These are phyloP conservation scores for Suillus hirtellus DNA, from an alignment of 768 basidiomycete genomes.

Conservation along the genomic window DNA sequence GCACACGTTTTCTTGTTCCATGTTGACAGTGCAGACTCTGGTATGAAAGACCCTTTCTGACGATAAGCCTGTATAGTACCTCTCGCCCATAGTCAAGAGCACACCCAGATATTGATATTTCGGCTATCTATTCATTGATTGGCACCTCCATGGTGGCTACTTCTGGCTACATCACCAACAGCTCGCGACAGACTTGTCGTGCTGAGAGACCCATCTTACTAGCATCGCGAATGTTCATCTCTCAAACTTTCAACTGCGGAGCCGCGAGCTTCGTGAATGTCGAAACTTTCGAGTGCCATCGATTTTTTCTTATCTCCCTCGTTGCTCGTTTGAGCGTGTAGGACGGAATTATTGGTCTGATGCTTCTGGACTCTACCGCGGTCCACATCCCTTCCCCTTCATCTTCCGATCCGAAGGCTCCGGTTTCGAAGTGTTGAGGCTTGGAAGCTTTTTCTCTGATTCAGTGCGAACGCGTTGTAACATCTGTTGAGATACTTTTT, in stretches of 20 bases:
- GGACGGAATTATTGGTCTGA: neutral
- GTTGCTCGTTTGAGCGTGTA: neutral
- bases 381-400: neutral
- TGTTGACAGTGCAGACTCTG: neutral
- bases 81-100: neutral
- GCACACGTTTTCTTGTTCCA: too few relatives aligned
- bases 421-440: neutral
- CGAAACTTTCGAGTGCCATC: neutral
- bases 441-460: too few relatives aligned
- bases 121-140: neutral
- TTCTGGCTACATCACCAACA: neutral
- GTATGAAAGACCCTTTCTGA: neutral
- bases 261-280: neutral
- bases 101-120: neutral
- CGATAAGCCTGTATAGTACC: neutral
- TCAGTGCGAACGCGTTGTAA: too few relatives aligned
- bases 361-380: neutral
- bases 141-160: neutral
- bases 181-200: neutral
- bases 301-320: neutral
- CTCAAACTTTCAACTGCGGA: neutral
- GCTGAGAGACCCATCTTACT: neutral
- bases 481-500: too few relatives aligned
- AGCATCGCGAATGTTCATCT: neutral
- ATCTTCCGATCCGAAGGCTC: neutral